phyloP scores from a whole-genome alignment of 441 rosid species.

The Populus trichocarpa region DNA sequence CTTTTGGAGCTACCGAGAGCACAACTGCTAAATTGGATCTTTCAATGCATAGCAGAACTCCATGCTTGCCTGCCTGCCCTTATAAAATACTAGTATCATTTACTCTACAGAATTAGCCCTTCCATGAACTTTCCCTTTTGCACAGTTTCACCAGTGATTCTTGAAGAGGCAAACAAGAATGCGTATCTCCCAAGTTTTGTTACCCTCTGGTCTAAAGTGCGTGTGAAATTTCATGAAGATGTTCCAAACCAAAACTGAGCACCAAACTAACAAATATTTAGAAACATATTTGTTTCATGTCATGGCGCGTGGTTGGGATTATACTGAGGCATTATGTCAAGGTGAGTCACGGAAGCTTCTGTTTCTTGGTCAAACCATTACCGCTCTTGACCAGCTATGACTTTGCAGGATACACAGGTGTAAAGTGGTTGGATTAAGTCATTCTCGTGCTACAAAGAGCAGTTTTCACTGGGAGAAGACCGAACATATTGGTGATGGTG shows the following conservation, averaged over 20 bases:
- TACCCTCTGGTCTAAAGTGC: background rate
- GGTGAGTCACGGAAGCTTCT: constrained; percentile 5
- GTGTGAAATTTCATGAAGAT: background rate
- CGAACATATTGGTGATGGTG: too few species aligned
- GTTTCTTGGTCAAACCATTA: background rate
- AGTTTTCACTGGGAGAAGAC: background rate
- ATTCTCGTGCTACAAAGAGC: background rate
- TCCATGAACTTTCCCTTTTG: background rate
- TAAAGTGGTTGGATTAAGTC: background rate
- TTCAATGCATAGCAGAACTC: constrained; percentile 87
- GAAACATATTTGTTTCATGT: background rate
- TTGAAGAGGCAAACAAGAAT: background rate
- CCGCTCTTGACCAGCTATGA: background rate
- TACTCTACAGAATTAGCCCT: constrained; percentile 8
- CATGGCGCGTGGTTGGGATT: background rate
- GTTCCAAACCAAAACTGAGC: constrained; percentile 11
- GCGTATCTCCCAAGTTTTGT: background rate
- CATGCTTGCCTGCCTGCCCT: constrained; percentile 83
- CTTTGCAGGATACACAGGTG: background rate
- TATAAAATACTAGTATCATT: constrained; percentile 53
- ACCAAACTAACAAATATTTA: background rate
- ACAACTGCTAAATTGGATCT: constrained; percentile 87
- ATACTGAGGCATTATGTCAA: background rate
- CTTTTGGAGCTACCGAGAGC: constrained; percentile 92
- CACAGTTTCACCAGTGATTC: constrained; percentile 4